Evolutionary conservation across 2,329 filamentous ascomycete species (phyloP).

Genomic region (Aspergillus nomiae): DNA sequence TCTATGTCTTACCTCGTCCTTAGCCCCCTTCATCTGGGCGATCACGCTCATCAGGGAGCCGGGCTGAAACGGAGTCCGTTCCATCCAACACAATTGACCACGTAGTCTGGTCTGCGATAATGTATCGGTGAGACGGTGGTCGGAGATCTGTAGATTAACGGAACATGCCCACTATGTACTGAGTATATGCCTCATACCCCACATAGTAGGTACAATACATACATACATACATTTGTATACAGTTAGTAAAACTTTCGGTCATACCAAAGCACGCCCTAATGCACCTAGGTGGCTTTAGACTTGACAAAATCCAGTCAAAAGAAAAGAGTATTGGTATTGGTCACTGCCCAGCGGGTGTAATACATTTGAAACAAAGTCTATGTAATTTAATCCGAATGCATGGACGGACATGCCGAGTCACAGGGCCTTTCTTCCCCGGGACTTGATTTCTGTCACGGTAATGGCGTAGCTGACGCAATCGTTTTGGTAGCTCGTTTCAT

Average conservation of each 20-base stretch:
- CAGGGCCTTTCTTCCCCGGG: neutral
- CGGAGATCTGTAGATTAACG: neutral
- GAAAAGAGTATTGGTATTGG: neutral
- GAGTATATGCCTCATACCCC: too few relatives aligned
- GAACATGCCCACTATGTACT: too few relatives aligned
- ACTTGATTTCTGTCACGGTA: neutral
- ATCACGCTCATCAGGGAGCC: neutral
- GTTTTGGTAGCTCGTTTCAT: too few relatives aligned
- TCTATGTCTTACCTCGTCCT: neutral
- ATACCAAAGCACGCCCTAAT: neutral
- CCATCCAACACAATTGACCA: neutral
- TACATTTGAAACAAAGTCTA: neutral
- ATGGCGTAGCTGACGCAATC: neutral
- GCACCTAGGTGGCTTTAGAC: neutral
- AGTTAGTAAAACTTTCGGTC: neutral
- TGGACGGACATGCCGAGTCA: neutral
- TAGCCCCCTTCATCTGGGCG: neutral
- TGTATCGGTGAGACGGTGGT: neutral
- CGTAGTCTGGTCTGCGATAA: neutral
- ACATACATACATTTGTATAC: neutral
- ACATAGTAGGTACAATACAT: neutral
- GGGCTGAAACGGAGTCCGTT: constrained; percentile 4
- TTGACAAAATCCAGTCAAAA: neutral
- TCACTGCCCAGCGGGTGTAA: neutral
- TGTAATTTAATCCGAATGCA: neutral